Evolutionary conservation across 345 rosid species (phyloP), one percentile per base, ranked within the genome.

Genomic region (Gossypium sturtianum): DNA sequence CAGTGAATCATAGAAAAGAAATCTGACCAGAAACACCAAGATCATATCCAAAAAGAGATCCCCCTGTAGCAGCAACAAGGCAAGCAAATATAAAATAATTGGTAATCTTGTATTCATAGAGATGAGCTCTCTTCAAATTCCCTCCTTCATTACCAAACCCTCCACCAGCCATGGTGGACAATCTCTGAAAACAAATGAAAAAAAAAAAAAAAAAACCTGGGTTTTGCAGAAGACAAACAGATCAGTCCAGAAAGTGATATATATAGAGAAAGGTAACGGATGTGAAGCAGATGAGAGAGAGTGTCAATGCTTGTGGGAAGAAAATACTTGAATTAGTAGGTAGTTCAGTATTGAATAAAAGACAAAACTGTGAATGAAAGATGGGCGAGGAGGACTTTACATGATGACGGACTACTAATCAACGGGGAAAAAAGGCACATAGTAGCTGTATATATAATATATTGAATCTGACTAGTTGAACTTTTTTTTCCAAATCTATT

Each of bases 31-130:
- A 92, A 74, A 92, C 95, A 43, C 97, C 97, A 17, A 92, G 92
- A 85, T 92, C 97, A 77, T 88, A 92, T 56, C 95, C 95, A 48
- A 92, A 90, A 73, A 92, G 93, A 16, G 95, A 89, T 3, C 97
- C 95, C 29, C 95, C 93, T 27, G 84, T 76, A 8, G 90, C 88
- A 1, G 89, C 95, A 72, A 92, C 81, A 60, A 87, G 48, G 66
- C 95, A 92, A 76, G 92, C 83, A 20, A 85, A 77, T 12, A 90
- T 29, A 78, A 92, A 90, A 72, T 89, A 89, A 71, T 74, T 70
- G 54, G 97, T 92, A 70, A 84, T 90, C 23, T 34, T 82, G 34
- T 89, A 84, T 56, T 92, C 92, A 66, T 89, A 92, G 9, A 90
- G 90, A 80, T 86, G 89, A 71, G 95, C 92, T 78, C 92, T 89